Base-by-base conservation (phyloP, 2,329 filamentous ascomycete species). In the Neofusicoccum parvum region DNA sequence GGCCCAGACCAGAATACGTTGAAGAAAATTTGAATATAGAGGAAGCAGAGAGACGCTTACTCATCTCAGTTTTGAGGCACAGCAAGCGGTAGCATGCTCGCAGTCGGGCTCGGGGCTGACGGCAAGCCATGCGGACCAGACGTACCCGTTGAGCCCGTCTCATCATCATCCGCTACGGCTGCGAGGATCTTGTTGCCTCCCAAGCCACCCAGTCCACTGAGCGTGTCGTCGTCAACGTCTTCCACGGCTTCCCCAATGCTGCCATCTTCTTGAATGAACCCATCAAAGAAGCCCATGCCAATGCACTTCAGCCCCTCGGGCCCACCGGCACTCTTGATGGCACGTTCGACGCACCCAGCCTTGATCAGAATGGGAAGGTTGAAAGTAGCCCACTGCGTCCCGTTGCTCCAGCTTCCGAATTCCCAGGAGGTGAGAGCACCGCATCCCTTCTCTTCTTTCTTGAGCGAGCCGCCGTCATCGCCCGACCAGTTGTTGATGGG, bases 251-350 rank as follows among this genome's bases (percentile, higher is more conserved):
- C 20, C 14, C 50, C 50, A 54, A 37, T 39, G 17, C 50, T 54
- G 36, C 43, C 54, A 59, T 59, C 54, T 17, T 46, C 39, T 12
- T 20, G 20, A 2, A 59, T 11, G 23, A 32, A 46, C 12, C 43
- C 54, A 17, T 20, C 11, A 15, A 59, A 59, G 37, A 43, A 59
- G 12, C 54, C 54, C 54, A 59, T 59, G 17, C 54, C 54, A 6
- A 9, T 11, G 32, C 56, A 60, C 27, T 48, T 48, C 7, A 49
- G 12, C 11, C 56, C 56, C 1, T 17, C 17, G 5, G 56, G 56
- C 15, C 56, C 41, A 7, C 56, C 56, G 15, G 56, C 41, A 14
- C 41, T 36, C 15, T 46, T 34, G 43, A 60, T 60, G 10, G 56
- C 56, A 5, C 56, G 36, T 43, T 60, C 56, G 23, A 49, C 34